Evolutionary conservation across 192 early-diverging fungal species (phyloP).

Genomic region (Funneliformis geosporum): DNA sequence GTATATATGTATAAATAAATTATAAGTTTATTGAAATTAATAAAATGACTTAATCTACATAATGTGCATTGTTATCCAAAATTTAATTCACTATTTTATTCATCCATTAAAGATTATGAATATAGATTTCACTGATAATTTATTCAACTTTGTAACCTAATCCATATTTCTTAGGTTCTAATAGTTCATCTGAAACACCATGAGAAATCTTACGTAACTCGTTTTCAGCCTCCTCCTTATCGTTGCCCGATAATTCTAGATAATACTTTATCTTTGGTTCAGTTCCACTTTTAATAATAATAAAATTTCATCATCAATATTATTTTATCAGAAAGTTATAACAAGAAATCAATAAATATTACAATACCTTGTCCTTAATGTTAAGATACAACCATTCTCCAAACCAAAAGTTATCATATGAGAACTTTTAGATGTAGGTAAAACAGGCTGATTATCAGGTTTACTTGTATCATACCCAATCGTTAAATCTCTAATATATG

Average conservation of each 20-base stretch:
- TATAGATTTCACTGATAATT: neutral
- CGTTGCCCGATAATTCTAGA: constrained; percentile 60
- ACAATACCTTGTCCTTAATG: constrained; percentile 60
- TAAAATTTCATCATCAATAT: neutral
- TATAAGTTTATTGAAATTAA: too few relatives aligned
- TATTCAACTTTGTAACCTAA: constrained; percentile 39
- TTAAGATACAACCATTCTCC: constrained; percentile 67
- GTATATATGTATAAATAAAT: too few relatives aligned
- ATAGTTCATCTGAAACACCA: constrained; percentile 51
- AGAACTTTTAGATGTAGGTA: constrained; percentile 74
- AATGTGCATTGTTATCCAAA: too few relatives aligned
- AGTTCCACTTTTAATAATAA: constrained; percentile 62
- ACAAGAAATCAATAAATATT: constrained; percentile 7
- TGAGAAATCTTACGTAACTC: constrained; percentile 54
- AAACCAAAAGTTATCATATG: constrained; percentile 93
- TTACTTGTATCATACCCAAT: constrained; percentile 80
- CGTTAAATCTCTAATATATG: constrained; percentile 83
- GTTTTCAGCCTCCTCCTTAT: constrained; percentile 50
- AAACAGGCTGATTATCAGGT: constrained; percentile 57
- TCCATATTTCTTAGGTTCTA: constrained; percentile 55
- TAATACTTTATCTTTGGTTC: constrained; percentile 95
- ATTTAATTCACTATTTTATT: too few relatives aligned
- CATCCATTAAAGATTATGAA: too few relatives aligned
- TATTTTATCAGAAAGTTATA: constrained; percentile 30
- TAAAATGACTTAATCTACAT: too few relatives aligned